phyloP scores from a whole-genome alignment of 2,329 filamentous ascomycete species.

The Coleophoma eucalyptorum region DNA sequence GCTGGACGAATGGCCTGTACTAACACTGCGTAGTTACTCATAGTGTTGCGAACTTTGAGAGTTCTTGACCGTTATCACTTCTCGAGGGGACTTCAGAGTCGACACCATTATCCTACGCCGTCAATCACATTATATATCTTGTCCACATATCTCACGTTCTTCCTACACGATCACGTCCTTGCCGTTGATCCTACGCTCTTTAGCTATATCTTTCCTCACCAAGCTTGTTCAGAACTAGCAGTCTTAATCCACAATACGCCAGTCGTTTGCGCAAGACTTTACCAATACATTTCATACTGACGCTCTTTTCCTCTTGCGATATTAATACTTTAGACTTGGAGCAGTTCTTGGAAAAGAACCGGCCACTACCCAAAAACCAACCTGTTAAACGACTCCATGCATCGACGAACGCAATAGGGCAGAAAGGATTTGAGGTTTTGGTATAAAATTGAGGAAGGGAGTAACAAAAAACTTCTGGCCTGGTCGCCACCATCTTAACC shows the following conservation, averaged over 20 bases:
- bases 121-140: conserved; percentile 8
- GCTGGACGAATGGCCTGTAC: not conserved
- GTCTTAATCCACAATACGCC: not conserved
- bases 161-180: conserved; percentile 21
- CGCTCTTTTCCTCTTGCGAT: not conserved
- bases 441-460: conserved; percentile 8
- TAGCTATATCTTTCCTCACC: conserved; percentile 17
- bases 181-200: conserved; percentile 24
- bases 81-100: conserved; percentile 1
- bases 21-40: not conserved
- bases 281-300: not conserved
- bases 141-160: conserved; percentile 17
- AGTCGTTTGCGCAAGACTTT: not conserved
- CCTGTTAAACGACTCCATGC: conserved; percentile 24
- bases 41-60: not conserved
- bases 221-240: conserved; percentile 9
- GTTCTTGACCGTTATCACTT: not conserved
- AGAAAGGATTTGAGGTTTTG: conserved; percentile 17
- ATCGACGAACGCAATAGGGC: conserved; percentile 22
- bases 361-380: conserved; percentile 12
- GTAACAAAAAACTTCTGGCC: conserved; percentile 1
- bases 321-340: not conserved
- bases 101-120: conserved; percentile 7
- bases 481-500: not conserved
- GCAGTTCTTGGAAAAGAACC: not conserved